Base-by-base conservation (phyloP, 768 basidiomycete genomes). In the Russula abietina region DNA sequence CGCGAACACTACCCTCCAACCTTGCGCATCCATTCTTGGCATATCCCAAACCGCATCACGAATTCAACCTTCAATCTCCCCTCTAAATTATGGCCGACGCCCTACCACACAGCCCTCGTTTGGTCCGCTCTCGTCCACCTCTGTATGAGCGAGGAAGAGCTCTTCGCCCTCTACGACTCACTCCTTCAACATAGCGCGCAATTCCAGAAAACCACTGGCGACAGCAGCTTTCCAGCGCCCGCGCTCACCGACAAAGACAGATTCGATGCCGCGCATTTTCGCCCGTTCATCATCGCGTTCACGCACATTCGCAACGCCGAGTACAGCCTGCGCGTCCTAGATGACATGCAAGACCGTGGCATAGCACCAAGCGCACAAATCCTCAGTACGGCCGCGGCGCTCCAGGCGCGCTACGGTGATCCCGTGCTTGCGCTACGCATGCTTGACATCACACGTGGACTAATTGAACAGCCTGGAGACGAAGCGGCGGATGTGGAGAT, bases 301-400 rank as follows among this genome's bases (percentile, higher is more conserved):
- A 75, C 76, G 55, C 58, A 66, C 5, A 55, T 69, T 4, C 66
- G 63, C 32, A 74, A 76, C 1, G 69, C 77, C 0, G 52, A 67
- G 5, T 69, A 70, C 32, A 81, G 80, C 0, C 68, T 74, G 0
- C 62, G 67, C 24, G 74, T 86, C 22, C 55, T 88, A 43, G 65
- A 65, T n/a, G 84, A 87, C 68, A 86, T 88, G 83, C 51, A 75
- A 4, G 55, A 67, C 8, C 68, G 80, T 0, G 80, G 79, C 4
- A 64, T 88, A 32, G 56, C 68, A 6, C 85, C 85, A 0, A 72
- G 71, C 26, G 67, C 77, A 8, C 70, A 79, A n/a, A 79, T 82
- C 41, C 80, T 80, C 68, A 80, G 81, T n/a, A 76, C 80, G 33
- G 68, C 83, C 36, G 80, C 79, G 0, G 76, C 79, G 2, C 72